A percentile compares a stretch with the other conserved stretches of the same genome.
phyloP scores from a whole-genome alignment of 164 flowering plant genomes.

The Chimonanthus praecox region DNA sequence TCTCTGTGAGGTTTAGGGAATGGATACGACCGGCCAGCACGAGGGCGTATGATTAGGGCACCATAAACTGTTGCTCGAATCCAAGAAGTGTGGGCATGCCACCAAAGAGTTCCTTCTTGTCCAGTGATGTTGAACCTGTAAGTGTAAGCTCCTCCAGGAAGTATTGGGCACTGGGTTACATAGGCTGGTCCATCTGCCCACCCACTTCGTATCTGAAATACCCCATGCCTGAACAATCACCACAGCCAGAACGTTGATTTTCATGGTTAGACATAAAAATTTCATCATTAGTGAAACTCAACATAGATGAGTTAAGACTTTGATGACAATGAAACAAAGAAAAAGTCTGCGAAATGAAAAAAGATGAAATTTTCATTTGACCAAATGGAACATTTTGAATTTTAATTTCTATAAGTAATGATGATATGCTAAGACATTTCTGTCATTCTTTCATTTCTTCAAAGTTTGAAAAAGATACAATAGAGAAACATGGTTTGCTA shows the following conservation, averaged over 20 bases:
- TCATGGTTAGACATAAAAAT: neutral
- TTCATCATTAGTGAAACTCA: neutral
- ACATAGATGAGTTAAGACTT: neutral
- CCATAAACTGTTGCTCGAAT: constrained; percentile 30
- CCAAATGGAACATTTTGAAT: too few species aligned
- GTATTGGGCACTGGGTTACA: constrained; percentile 32
- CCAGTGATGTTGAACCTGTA: constrained; percentile 25
- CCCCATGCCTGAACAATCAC: constrained; percentile 26
- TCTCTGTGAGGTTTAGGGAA: constrained; percentile 23
- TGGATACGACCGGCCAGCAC: constrained; percentile 15
- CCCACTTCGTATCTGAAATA: constrained; percentile 20
- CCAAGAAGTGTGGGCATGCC: constrained; percentile 26
- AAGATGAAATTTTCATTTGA: too few species aligned
- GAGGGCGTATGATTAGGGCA: constrained; percentile 24
- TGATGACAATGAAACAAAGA: too few species aligned
- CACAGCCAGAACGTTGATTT: neutral
- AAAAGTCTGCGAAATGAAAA: too few species aligned
- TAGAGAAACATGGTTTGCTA: too few species aligned
- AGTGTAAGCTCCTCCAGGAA: constrained; percentile 22
- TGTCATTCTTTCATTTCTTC: too few species aligned
- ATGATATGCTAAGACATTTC: too few species aligned
- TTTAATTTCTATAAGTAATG: too few species aligned
- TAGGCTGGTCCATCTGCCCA: constrained; percentile 29
- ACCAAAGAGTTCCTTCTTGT: constrained; percentile 35
- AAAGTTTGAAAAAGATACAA: too few species aligned